These are phyloP conservation scores for Hypomontagnella monticulosa DNA, from an alignment of 495 filamentous ascomycete species.

Conservation along the genomic window DNA sequence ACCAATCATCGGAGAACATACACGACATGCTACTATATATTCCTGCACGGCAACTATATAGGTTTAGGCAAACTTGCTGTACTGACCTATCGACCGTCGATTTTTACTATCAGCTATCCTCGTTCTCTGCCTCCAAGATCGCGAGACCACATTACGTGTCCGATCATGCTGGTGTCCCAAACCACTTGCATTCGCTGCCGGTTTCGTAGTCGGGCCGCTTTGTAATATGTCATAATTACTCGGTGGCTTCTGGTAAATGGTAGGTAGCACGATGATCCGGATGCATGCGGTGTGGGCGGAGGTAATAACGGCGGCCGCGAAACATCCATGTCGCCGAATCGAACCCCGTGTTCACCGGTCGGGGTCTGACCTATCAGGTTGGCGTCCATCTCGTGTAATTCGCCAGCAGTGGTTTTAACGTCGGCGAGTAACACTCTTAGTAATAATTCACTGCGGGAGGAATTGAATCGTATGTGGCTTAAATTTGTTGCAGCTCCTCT, in stretches of 20 bases:
- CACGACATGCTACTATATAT: conserved; percentile 13
- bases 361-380: neutral
- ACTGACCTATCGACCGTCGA: conserved; percentile 6
- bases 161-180: neutral
- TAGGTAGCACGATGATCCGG: neutral
- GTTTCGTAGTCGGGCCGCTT: neutral
- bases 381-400: conserved; percentile 7
- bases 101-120: too few species aligned
- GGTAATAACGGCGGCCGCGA: conserved; percentile 6
- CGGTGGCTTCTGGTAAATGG: neutral
- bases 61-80: conserved; percentile 18
- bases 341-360: conserved; percentile 14
- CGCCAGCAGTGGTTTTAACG: too few species aligned
- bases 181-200: conserved; percentile 8
- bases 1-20: conserved; percentile 21
- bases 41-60: conserved; percentile 22
- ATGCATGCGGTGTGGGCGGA: conserved; percentile 3
- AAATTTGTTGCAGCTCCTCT: too few species aligned
- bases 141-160: neutral
- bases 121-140: neutral
- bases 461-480: too few species aligned
- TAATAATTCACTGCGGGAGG: too few species aligned
- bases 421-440: too few species aligned
- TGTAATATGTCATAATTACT: conserved; percentile 2
- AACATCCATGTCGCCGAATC: conserved; percentile 3